phyloP scores from a whole-genome alignment of 345 rosid genomes.

The Carallia brachiata region DNA sequence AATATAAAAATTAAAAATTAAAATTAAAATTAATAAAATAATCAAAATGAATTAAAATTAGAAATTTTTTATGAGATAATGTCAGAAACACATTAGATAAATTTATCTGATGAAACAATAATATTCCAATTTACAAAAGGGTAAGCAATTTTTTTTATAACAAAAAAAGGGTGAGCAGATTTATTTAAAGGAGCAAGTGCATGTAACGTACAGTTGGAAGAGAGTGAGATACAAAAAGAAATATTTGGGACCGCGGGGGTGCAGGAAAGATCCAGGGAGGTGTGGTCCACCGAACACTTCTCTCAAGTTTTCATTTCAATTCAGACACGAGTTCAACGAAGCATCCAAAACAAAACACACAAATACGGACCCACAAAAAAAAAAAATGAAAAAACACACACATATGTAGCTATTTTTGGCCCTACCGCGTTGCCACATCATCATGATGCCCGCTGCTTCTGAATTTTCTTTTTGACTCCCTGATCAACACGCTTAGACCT shows the following conservation, averaged over 20 bases:
- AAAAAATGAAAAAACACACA: not conserved
- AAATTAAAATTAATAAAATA: too few species aligned
- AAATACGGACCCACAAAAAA: not conserved
- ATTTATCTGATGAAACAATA: too few species aligned
- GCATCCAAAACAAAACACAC: not conserved
- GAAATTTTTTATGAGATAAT: too few species aligned
- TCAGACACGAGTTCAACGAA: conserved; percentile 1
- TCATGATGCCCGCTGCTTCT: not conserved
- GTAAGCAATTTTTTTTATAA: too few species aligned
- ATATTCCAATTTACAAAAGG: too few species aligned
- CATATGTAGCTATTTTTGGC: not conserved
- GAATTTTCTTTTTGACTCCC: conserved; percentile 1
- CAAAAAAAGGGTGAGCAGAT: too few species aligned
- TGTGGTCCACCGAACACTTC: not conserved
- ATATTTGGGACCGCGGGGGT: not conserved
- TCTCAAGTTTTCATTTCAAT: not conserved
- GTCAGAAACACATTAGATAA: too few species aligned
- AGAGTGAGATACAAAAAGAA: not conserved
- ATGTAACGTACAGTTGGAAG: too few species aligned
- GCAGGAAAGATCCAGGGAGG: not conserved
- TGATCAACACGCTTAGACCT: conserved; percentile 28
- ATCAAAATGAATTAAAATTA: too few species aligned
- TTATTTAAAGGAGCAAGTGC: too few species aligned
- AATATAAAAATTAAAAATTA: too few species aligned
- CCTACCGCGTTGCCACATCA: conserved; percentile 11